Base-by-base conservation (phyloP, 148 eudicot genomes). In the Limonium bicolor region DNA sequence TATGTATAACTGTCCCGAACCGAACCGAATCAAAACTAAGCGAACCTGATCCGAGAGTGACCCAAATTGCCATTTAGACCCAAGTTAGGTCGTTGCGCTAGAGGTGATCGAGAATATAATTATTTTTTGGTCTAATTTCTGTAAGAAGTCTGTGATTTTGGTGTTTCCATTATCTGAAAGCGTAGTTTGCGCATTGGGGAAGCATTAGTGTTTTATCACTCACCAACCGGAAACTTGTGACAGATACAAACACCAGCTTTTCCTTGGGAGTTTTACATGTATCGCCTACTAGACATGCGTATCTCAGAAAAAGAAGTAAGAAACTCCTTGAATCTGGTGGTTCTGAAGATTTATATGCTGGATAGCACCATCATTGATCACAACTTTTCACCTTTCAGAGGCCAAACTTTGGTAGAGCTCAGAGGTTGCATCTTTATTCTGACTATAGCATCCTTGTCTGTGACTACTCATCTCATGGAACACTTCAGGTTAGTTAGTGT, bases 241-340 rank as follows among this genome's bases (percentile, higher is more conserved):
- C 70, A 90, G 97, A 65, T 90, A 51, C 97, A 90, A 71, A 77
- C 71, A 41, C 97, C 97, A 17, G 65, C 95, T 33, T 84, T 90
- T 56, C 71, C 87, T 20, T 90, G 97, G 97, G 97, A 90, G 64
- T 90, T 90, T 60, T 81, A 80, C 70, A 77, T 90, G 68, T 90
- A 90, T 55, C 74, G 95, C 44, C 95, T 74, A 60, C 93, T 90
- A 64, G 97, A 90, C 66, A 59, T 34, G 51, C 73, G 77, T 26
- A 63, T 90, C 35, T 62, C 74, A 48, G 67, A 59, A 1, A 67
- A 67, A 53, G 68, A 68, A 48, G 97, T 90, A 73, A 56, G 79
- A 17, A 28, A 64, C 56, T 59, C 14, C 27, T n/a, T n/a, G n/a
- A 34, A 16, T 24, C 49, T 17, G 10, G 27, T 21, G 18, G 43